Evolutionary conservation across 1,139 yeast genomes (phyloP).

Genomic region (Magnusiomyces paraingens): DNA sequence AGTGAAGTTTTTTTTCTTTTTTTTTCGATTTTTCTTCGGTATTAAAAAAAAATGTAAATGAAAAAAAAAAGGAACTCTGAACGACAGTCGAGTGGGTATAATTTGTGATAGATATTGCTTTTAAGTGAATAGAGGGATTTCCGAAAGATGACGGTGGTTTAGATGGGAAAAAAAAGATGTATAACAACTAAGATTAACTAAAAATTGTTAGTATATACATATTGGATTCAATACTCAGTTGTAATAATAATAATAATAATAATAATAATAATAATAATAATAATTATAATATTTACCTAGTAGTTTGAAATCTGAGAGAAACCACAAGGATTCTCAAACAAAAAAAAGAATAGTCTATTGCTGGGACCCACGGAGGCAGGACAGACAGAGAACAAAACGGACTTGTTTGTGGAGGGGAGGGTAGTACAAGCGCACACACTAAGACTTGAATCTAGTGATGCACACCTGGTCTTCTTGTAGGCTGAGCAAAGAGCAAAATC

Average conservation of each 20-base stretch:
- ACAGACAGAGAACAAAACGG: background rate
- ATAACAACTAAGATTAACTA: no score
- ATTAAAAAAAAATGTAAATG: background rate
- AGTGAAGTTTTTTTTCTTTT: background rate
- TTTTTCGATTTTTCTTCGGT: background rate
- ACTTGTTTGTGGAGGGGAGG: background rate
- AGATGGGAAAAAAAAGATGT: no score
- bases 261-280: no score
- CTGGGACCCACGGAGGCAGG: background rate
- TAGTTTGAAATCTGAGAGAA: background rate
- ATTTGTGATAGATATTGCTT: background rate
- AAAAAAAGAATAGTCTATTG: background rate
- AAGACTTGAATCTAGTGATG: background rate
- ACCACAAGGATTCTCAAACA: background rate
- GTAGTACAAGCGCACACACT: background rate
- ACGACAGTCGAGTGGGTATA: background rate
- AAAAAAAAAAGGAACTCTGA: background rate
- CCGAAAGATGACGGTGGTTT: no score
- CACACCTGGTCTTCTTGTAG: background rate
- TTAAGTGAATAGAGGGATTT: background rate
- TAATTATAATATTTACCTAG: no score
- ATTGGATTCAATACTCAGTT: no score
- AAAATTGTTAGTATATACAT: no score
- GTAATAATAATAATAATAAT: no score
- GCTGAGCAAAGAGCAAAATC: background rate